A percentile compares a stretch with the other conserved stretches of the same genome.
Conservation (phyloP, 106 monocot species). For the Allium fistulosum region DNA sequence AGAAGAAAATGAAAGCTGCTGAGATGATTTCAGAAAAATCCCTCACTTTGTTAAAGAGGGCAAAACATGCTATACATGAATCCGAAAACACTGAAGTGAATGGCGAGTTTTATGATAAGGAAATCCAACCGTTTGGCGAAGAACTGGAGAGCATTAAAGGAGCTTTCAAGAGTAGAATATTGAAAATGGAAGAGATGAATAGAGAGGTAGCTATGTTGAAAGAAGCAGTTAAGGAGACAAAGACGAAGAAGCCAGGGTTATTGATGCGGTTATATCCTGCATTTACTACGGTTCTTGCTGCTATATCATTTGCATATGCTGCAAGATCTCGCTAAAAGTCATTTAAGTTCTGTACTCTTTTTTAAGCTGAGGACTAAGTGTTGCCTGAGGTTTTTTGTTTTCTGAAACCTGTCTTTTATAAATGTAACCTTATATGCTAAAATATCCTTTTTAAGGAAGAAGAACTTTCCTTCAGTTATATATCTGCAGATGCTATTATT, state of each 20-base stretch:
- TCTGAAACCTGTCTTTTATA: too few relatives aligned
- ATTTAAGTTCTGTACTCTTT: too few relatives aligned
- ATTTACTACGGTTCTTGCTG: conserved; percentile 27
- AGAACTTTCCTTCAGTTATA: too few relatives aligned
- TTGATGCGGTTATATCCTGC: conserved; percentile 39
- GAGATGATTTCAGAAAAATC: background rate
- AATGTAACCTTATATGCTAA: too few relatives aligned
- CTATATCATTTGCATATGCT: conserved; percentile 29
- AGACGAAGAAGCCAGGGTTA: conserved; percentile 9
- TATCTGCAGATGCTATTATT: too few relatives aligned
- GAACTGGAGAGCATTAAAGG: conserved; percentile 12
- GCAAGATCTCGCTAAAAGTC: conserved; percentile 1
- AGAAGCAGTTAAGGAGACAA: background rate
- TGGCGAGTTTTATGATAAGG: background rate
- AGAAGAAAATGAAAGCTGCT: background rate
- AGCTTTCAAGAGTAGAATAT: background rate
- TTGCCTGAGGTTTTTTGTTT: too few relatives aligned
- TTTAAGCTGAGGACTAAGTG: too few relatives aligned
- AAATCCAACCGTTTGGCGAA: background rate
- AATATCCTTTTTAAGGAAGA: too few relatives aligned
- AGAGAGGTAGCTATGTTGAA: conserved; percentile 24
- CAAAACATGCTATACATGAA: background rate
- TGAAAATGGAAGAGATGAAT: conserved; percentile 18
- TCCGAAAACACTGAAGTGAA: background rate
- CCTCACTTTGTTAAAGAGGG: background rate